Percentiles rank a stretch among this genome's conserved stretches.
Conservation (phyloP, 2,329 filamentous ascomycete species). For the Bipolaris oryzae region DNA sequence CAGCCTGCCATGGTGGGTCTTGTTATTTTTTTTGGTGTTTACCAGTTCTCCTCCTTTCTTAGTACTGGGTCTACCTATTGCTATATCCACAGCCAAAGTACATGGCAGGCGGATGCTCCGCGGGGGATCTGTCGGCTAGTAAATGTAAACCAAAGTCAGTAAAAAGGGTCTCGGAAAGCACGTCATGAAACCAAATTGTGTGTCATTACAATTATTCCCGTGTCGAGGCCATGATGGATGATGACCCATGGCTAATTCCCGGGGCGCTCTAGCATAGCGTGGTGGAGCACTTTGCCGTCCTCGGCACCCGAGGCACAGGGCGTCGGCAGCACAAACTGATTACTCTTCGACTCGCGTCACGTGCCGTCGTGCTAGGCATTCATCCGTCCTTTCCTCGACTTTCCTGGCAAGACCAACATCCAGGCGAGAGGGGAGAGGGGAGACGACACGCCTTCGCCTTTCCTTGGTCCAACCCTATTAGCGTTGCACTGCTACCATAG, state of each 20-base stretch:
- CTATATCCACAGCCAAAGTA: too few relatives aligned
- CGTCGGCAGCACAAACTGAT: neutral
- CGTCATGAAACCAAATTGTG: constrained; percentile 13
- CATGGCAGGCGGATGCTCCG: too few relatives aligned
- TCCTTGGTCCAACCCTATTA: neutral
- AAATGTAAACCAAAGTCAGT: neutral
- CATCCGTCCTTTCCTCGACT: too few relatives aligned
- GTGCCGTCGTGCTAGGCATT: too few relatives aligned
- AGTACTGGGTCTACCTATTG: too few relatives aligned
- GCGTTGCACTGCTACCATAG: too few relatives aligned
- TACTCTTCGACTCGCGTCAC: neutral
- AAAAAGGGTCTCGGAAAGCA: constrained; percentile 5
- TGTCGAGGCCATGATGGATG: neutral
- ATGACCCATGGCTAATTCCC: neutral
- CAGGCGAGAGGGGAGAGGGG: too few relatives aligned
- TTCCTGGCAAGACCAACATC: too few relatives aligned
- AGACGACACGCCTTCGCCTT: neutral
- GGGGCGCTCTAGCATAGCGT: neutral
- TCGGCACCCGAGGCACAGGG: neutral
- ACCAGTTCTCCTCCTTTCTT: too few relatives aligned
- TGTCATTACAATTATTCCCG: constrained; percentile 11
- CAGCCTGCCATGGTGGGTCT: too few relatives aligned
- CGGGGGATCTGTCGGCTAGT: neutral
- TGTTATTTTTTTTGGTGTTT: neutral
- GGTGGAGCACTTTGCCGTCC: too few relatives aligned